These are phyloP conservation scores for Phytophthora podocarpi DNA, from an alignment of 352 stramenopile species.

Conservation along the genomic window DNA sequence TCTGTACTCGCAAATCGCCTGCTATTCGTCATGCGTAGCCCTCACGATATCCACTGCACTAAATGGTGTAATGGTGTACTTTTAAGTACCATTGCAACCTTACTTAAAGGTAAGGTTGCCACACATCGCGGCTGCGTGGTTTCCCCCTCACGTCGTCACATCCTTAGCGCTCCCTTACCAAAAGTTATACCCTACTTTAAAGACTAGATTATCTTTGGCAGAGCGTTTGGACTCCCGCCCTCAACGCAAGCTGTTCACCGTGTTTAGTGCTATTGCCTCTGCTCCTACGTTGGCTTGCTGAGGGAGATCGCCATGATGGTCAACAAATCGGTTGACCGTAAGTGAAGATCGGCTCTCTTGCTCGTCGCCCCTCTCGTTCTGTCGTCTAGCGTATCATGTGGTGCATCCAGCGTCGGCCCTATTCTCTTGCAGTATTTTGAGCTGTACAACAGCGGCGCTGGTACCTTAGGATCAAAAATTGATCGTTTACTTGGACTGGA, in stretches of 20 bases:
- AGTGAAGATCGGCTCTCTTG: conserved; percentile 1
- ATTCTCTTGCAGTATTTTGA: conserved; percentile 27
- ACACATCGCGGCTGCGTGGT: neutral
- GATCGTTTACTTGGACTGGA: conserved; percentile 61
- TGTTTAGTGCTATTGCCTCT: conserved; percentile 26
- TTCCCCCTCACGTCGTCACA: neutral
- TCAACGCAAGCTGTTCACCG: conserved; percentile 31
- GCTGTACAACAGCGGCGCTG: conserved; percentile 20
- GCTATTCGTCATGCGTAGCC: conserved; percentile 7
- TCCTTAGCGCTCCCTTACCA: conserved; percentile 2
- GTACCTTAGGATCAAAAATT: conserved; percentile 10
- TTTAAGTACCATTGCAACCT: too few species aligned
- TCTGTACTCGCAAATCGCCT: neutral
- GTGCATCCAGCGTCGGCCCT: conserved; percentile 7
- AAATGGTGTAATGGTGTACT: too few species aligned
- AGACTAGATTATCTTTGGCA: conserved; percentile 34
- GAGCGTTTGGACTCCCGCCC: conserved; percentile 22
- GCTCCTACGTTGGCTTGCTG: conserved; percentile 26
- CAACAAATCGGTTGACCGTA: neutral
- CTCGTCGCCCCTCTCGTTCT: conserved; percentile 3
- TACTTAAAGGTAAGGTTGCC: conserved; percentile 3
- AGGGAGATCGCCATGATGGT: conserved; percentile 8
- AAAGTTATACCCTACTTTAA: conserved; percentile 28
- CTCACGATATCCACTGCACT: conserved; percentile 8
- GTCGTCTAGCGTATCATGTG: conserved; percentile 18